phyloP scores from a whole-genome alignment of 805 yeast genomes.

The Metschnikowia anglica region DNA sequence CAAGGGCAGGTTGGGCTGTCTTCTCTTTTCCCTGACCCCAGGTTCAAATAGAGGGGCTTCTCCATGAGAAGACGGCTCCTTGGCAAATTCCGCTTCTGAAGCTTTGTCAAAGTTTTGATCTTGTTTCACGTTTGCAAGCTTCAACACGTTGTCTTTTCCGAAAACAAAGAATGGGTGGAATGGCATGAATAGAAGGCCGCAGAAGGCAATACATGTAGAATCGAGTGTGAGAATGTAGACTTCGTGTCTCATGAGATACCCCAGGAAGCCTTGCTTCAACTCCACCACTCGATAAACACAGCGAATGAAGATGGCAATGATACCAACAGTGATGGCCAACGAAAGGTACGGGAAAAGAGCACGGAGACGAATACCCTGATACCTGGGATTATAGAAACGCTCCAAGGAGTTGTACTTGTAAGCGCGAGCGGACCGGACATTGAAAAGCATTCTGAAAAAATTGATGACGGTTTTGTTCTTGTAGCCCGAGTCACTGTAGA shows the following conservation, averaged over 20 bases:
- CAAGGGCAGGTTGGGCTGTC: too few relatives aligned
- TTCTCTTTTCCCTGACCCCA: too few relatives aligned
- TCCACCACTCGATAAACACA: constrained; percentile 43
- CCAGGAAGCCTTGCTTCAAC: constrained; percentile 13
- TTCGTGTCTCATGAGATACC: background rate
- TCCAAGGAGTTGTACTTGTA: too few relatives aligned
- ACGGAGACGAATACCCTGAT: constrained; percentile 24
- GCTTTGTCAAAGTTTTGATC: too few relatives aligned
- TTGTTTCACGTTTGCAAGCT: too few relatives aligned
- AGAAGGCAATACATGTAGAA: constrained; percentile 11
- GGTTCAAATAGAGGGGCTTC: too few relatives aligned
- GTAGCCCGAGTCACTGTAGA: constrained; percentile 15
- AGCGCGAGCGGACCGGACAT: constrained; percentile 26
- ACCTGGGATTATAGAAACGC: constrained; percentile 30
- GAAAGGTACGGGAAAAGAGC: constrained; percentile 32
- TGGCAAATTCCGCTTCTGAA: too few relatives aligned
- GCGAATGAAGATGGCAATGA: constrained; percentile 32
- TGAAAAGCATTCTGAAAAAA: constrained; percentile 30
- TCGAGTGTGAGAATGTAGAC: background rate
- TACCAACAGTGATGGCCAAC: constrained; percentile 35
- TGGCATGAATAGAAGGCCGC: constrained; percentile 33
- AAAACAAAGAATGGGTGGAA: constrained; percentile 40
- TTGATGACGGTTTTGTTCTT: constrained; percentile 17
- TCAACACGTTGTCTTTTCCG: constrained; percentile 25
- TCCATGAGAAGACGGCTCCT: too few relatives aligned